A percentile compares a stretch with the other conserved stretches of the same genome.
phyloP scores from a whole-genome alignment of 148 eudicot genomes.

The Camellia granthamiana region DNA sequence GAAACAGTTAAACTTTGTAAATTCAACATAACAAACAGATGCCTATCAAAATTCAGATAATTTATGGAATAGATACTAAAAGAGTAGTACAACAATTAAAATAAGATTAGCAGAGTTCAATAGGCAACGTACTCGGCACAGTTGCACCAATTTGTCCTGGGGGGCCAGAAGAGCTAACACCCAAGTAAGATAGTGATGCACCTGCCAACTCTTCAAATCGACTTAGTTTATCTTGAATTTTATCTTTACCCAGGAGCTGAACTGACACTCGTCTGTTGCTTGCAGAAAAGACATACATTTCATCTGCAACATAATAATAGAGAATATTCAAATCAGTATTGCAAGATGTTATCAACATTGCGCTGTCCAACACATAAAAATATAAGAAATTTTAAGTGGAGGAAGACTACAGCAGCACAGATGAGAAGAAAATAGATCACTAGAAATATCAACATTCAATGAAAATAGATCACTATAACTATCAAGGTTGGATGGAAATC shows the following conservation, averaged over 20 bases:
- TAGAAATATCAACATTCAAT: background rate
- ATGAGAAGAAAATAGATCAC: background rate
- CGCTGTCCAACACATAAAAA: background rate
- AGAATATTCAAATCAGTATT: too few species aligned
- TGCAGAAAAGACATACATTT: constrained; percentile 94
- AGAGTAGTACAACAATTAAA: background rate
- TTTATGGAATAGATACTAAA: background rate
- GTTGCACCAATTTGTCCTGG: constrained; percentile 43
- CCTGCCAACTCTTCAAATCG: constrained; percentile 65
- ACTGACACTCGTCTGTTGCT: constrained; percentile 68
- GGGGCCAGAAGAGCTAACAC: constrained; percentile 70
- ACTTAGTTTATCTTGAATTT: constrained; percentile 74
- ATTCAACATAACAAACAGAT: background rate
- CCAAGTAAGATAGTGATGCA: constrained; percentile 76
- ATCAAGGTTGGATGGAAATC: background rate
- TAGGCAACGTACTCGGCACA: constrained; percentile 61
- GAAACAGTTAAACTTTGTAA: too few species aligned
- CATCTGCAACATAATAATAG: constrained; percentile 48
- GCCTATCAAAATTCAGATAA: background rate
- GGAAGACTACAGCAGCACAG: constrained; percentile 2
- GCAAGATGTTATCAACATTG: background rate
- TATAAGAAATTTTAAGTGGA: too few species aligned
- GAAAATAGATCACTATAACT: background rate
- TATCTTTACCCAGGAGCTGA: constrained; percentile 78
- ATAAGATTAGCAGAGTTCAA: background rate